Evolutionary conservation across 371 early-diverging fungal genomes (phyloP).

Genomic region (Apophysomyces elegans): DNA sequence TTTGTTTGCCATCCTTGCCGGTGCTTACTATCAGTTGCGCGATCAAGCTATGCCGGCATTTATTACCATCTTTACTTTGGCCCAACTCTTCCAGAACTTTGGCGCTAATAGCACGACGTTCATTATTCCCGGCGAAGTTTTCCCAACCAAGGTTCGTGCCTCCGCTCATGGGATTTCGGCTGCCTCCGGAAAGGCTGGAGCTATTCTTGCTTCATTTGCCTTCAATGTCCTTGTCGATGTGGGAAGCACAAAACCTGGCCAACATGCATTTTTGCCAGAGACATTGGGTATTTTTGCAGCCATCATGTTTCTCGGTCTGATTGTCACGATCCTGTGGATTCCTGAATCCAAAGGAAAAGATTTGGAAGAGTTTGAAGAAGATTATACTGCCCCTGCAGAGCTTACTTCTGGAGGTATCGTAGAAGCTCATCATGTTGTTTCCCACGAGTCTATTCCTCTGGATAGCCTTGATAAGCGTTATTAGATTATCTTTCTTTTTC

Average conservation of each 20-base stretch:
- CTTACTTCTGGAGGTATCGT: not conserved
- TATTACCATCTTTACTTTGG: constrained; percentile 73
- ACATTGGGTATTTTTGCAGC: constrained; percentile 70
- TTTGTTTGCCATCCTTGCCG: constrained; percentile 77
- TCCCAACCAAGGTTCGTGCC: constrained; percentile 90
- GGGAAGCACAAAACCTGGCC: constrained; percentile 50
- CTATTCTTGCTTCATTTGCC: constrained; percentile 60
- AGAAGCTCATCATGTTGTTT: not conserved
- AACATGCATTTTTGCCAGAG: constrained; percentile 69
- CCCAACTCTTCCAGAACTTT: constrained; percentile 86
- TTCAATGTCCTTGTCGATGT: constrained; percentile 65
- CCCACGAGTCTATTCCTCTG: not conserved
- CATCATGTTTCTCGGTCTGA: constrained; percentile 69
- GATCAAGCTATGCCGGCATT: constrained; percentile 67
- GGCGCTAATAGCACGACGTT: constrained; percentile 94
- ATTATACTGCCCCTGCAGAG: constrained; percentile 22
- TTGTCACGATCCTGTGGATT: constrained; percentile 53
- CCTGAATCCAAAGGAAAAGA: constrained; percentile 63
- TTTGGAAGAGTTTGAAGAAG: constrained; percentile 62
- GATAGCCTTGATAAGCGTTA: not conserved
- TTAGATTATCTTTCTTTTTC: not conserved
- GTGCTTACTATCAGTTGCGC: constrained; percentile 61
- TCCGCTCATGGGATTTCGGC: constrained; percentile 91
- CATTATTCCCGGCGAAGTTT: constrained; percentile 89
- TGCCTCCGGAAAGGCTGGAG: constrained; percentile 88